Evolutionary conservation across 192 early-diverging fungal species (phyloP), one percentile per base, ranked within the genome.

Genomic region (Coemansia sp.): DNA sequence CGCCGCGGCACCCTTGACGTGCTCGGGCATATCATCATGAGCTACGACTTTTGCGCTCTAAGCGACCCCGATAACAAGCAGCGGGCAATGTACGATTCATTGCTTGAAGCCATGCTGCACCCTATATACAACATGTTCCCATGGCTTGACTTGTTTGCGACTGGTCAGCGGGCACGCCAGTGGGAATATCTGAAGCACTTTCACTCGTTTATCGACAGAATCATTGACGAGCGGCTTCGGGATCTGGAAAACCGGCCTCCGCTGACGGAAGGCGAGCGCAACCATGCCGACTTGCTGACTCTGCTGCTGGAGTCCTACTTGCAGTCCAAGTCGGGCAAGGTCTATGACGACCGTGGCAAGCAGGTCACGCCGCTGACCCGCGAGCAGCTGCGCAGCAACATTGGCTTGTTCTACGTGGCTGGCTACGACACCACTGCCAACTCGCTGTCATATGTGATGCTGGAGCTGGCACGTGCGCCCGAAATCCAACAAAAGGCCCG

Each of bases 341-440:
- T 77, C 20, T 47, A 70, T 20, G 75, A 73, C 19, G 66, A 76
- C 35, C 68, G 70, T 26, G 66, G 63, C 50, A 75, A 72, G 54
- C 61, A 53, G 21, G 64, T 66, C 3, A 48, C 56, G 12, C 65
- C 68, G 44, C 53, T 78, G 55, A 79, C 69, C 59, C 51, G 61
- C 13, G 59, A 78, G 59, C 71, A 78, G 57, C 58, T 80, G 19
- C 72, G 72, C 35, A 70, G 79, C 66, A 76, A 84, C 36, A 59
- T 79, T 20, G 61, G 67, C 3, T 63, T 80, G 42, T 84, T 84
- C 58, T 84, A 82, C 23, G 59, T 80, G 26, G 82, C 80, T 13
- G 82, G 81, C 40, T 76, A 82, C 36, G 82, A 85, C 51, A 85
- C 81, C 19, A 85, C 81, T 3, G 80, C 83, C 20, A 80, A 73